These are phyloP conservation scores for Phytophthora rubi DNA, from an alignment of 352 stramenopile species.

Conservation along the genomic window DNA sequence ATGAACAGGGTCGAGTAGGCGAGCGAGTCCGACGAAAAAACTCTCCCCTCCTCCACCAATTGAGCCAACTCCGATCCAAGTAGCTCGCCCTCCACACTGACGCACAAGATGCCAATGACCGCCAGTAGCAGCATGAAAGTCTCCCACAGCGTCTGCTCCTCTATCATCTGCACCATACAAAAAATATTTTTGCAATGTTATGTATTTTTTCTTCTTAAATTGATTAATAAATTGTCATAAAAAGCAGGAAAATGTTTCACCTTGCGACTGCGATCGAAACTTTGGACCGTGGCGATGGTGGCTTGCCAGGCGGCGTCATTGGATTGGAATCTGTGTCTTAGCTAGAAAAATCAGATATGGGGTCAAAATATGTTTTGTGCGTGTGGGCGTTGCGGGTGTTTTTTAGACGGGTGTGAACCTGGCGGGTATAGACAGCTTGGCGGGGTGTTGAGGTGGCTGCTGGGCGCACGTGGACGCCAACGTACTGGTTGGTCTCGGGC, in stretches of 20 bases:
- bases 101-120: constrained; percentile 42
- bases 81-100: constrained; percentile 59
- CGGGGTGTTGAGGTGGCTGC: constrained; percentile 7
- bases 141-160: constrained; percentile 37
- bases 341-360: constrained; percentile 9
- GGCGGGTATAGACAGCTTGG: constrained; percentile 18
- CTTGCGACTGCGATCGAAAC: constrained; percentile 45
- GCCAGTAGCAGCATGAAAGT: constrained; percentile 54
- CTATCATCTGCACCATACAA: constrained; percentile 24
- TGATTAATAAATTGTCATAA: neutral
- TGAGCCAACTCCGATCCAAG: constrained; percentile 47
- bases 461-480: constrained; percentile 6
- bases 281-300: constrained; percentile 45
- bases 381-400: neutral
- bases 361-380: neutral
- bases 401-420: constrained; percentile 9
- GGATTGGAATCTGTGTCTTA: constrained; percentile 23
- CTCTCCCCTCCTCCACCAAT: constrained; percentile 15
- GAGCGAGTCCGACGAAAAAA: constrained; percentile 22
- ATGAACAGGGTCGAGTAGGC: constrained; percentile 33
- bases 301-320: constrained; percentile 40
- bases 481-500: neutral
- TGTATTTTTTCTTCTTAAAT: neutral
- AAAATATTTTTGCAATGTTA: neutral
- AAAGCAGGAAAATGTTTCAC: constrained; percentile 7